Base-by-base conservation (phyloP, 495 filamentous ascomycete species). In the Neurospora sp. region DNA sequence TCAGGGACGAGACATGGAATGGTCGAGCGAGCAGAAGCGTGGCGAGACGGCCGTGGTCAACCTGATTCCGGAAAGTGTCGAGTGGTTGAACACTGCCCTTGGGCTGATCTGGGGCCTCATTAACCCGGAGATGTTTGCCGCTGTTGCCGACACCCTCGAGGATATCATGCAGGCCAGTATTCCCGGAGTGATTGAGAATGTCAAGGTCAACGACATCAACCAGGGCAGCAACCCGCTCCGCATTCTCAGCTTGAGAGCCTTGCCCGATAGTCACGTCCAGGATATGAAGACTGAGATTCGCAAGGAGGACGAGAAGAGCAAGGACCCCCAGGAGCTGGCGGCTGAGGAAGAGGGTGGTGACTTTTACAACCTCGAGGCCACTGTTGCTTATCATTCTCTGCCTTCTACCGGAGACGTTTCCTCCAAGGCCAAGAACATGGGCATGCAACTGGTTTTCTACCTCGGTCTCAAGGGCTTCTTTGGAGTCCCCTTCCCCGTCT, bases 121-220 rank as follows among this genome's bases (percentile, higher is more conserved):
- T 72, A 94, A 98, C 76, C 95, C 95, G 0, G 95, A 97, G 2
- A 97, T 98, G 94, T 92, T 98, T 77, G 85, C 86, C 10, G 88
- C 89, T 1, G 83, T 87, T 31, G 86, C 85, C 4, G 85, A 86
- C 20, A 86, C 84, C 6, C 78, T 86, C 14, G 84, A 86, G 81
- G 95, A 98, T 78, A 92, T 98, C 69, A 98, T 98, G 95, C 93
- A 97, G 83, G 95, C 94, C 31, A 96, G 93, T 10, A 90, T 96
- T 0, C 95, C 95, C 0, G 90, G 90, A 0, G 84, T 97, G 42
- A 92, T 98, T 70, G 94, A 98, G 80, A 96, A 97, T 76, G 94
- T 98, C 62, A 90, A 94, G 70, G 93, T 98, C n/a, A 94, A 94
- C 69, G 95, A 97, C 77, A 97, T 98, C 76, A 93, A 93, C 75